These are phyloP conservation scores for Coprinopsis strossmayeri DNA, from an alignment of 768 basidiomycete genomes.

Conservation along the genomic window DNA sequence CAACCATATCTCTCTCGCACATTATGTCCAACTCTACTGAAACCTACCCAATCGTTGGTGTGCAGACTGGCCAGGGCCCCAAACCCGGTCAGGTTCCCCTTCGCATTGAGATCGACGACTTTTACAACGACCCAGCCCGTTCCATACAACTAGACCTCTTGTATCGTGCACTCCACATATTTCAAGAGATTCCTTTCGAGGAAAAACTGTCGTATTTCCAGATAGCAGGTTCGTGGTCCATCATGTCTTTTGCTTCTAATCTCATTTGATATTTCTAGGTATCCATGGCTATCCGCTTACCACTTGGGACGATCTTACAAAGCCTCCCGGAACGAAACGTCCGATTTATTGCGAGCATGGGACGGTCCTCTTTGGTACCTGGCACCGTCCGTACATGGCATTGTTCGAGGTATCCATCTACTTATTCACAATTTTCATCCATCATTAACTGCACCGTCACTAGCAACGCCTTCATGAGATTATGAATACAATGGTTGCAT, in stretches of 20 bases:
- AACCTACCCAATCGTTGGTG: slow-evolving; percentile 1
- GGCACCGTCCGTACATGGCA: slow-evolving; percentile 1
- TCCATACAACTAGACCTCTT: neutral
- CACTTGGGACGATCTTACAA: neutral
- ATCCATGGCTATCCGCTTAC: neutral
- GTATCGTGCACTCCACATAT: neutral
- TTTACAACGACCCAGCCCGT: neutral
- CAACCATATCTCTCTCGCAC: no score
- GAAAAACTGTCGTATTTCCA: slow-evolving; percentile 1
- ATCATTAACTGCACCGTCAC: neutral
- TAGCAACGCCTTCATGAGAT: slow-evolving; percentile 2
- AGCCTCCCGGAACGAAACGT: neutral
- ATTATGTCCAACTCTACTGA: no score
- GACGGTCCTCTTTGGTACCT: neutral
- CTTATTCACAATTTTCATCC: neutral
- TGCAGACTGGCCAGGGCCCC: neutral
- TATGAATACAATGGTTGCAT: neutral
- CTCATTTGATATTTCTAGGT: no score
- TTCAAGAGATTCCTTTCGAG: neutral
- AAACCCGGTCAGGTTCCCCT: neutral
- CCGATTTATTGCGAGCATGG: neutral
- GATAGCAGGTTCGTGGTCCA: slow-evolving; percentile 1
- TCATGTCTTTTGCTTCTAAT: no score
- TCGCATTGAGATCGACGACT: neutral
- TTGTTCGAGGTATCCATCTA: neutral